Conservation (phyloP, 768 basidiomycete genomes). For the Podaxis rugospora region DNA sequence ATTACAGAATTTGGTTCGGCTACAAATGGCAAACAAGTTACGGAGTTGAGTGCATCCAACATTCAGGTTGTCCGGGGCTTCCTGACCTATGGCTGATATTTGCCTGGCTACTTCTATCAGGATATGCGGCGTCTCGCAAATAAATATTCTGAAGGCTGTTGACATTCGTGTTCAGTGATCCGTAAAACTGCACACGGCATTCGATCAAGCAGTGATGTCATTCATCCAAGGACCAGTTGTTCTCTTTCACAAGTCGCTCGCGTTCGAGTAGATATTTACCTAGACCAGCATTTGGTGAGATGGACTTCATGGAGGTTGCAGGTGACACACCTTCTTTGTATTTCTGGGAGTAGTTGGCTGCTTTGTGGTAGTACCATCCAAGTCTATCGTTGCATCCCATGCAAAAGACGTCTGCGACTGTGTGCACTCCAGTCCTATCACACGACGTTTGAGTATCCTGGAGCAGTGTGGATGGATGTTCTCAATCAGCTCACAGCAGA, state of each 20-base stretch:
- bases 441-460: neutral
- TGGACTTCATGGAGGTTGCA: neutral
- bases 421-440: conserved; percentile 71
- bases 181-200: neutral
- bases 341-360: conserved; percentile 71
- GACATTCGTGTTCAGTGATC: neutral
- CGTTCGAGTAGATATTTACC: conserved; percentile 81
- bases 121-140: neutral
- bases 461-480: neutral
- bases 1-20: neutral
- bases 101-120: too few relatives aligned
- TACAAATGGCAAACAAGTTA: neutral
- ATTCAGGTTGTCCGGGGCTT: too few relatives aligned
- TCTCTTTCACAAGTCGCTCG: conserved; percentile 78
- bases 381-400: conserved; percentile 73
- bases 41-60: neutral
- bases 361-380: conserved; percentile 83
- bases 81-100: too few relatives aligned
- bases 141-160: too few relatives aligned
- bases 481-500: conserved; percentile 45
- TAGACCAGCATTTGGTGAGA: conserved; percentile 20
- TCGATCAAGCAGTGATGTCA: conserved; percentile 5
- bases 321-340: conserved; percentile 74
- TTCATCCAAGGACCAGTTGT: conserved; percentile 66
- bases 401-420: conserved; percentile 79